These are phyloP conservation scores for Blastocystis sp. DNA, from an alignment of 352 stramenopile species.

Conservation along the genomic window DNA sequence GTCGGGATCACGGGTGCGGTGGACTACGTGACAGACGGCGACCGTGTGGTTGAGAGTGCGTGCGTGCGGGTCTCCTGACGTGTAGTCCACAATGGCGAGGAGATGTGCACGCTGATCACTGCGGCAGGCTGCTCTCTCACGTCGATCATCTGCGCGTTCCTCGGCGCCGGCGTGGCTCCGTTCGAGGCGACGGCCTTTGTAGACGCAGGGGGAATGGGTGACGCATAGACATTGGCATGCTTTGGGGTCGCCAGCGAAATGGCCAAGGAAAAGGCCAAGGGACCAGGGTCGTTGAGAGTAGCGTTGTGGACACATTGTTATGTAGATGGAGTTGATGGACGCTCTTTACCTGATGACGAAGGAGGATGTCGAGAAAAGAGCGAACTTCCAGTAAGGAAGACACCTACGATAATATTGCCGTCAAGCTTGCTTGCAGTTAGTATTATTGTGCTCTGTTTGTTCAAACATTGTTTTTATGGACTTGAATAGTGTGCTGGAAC, in stretches of 20 bases:
- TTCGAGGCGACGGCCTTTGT: conserved; percentile 57
- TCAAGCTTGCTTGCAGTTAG: conserved; percentile 38
- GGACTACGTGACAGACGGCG: conserved; percentile 56
- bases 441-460: conserved; percentile 1
- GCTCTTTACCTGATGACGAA: conserved; percentile 55
- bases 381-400: conserved; percentile 1
- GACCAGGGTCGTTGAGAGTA: conserved; percentile 47
- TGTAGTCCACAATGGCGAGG: conserved; percentile 47
- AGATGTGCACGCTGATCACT: conserved; percentile 58
- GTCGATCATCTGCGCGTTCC: conserved; percentile 51
- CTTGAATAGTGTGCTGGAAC: conserved; percentile 3
- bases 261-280: conserved; percentile 50
- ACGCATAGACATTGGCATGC: conserved; percentile 44
- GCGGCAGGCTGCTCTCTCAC: conserved; percentile 52
- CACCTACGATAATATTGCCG: background rate
- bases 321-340: conserved; percentile 61
- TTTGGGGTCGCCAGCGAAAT: conserved; percentile 58
- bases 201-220: background rate
- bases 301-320: background rate
- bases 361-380: conserved; percentile 42
- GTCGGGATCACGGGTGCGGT: conserved; percentile 36
- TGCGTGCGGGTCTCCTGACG: background rate
- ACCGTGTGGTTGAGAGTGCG: conserved; percentile 52
- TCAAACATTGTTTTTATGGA: conserved; percentile 10
- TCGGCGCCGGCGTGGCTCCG: background rate